A percentile compares a stretch with the other conserved stretches of the same genome.
These are phyloP conservation scores for Drechslera avenae DNA, from an alignment of 2,329 filamentous ascomycete genomes.

Conservation along the genomic window DNA sequence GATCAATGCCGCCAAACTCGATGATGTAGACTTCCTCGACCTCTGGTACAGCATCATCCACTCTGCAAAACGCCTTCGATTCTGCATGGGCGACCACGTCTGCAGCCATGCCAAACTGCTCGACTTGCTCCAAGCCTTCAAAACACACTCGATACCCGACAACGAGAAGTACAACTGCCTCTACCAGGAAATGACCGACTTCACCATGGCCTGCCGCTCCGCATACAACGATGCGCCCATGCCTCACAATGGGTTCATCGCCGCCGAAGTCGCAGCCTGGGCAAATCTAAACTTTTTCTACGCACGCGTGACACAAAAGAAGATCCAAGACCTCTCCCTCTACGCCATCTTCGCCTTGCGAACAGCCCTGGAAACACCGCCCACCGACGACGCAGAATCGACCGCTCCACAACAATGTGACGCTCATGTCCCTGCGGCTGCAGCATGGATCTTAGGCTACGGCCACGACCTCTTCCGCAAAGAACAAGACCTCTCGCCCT, in stretches of 20 bases:
- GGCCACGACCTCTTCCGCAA: conserved; percentile 29
- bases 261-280: conserved; percentile 36
- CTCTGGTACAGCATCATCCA: conserved; percentile 43
- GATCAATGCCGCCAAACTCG: conserved; percentile 21
- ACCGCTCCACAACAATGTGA: conserved; percentile 33
- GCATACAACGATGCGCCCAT: conserved; percentile 38
- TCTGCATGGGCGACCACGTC: conserved; percentile 2
- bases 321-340: conserved; percentile 23
- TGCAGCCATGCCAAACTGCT: conserved; percentile 25
- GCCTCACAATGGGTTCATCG: conserved; percentile 17
- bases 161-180: conserved; percentile 27
- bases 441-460: conserved; percentile 34
- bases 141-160: conserved; percentile 28
- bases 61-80: conserved; percentile 32
- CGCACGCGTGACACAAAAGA: conserved; percentile 28
- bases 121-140: conserved; percentile 31
- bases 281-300: conserved; percentile 42
- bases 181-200: conserved; percentile 28
- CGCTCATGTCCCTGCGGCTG: conserved; percentile 36
- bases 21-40: conserved; percentile 29
- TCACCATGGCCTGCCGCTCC: conserved; percentile 34
- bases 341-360: conserved; percentile 40
- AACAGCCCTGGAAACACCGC: conserved; percentile 32
- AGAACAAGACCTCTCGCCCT: conserved; percentile 38
- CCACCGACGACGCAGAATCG: conserved; percentile 20